Base-by-base conservation (phyloP, 345 rosid genomes). In the Citropsis articulata region DNA sequence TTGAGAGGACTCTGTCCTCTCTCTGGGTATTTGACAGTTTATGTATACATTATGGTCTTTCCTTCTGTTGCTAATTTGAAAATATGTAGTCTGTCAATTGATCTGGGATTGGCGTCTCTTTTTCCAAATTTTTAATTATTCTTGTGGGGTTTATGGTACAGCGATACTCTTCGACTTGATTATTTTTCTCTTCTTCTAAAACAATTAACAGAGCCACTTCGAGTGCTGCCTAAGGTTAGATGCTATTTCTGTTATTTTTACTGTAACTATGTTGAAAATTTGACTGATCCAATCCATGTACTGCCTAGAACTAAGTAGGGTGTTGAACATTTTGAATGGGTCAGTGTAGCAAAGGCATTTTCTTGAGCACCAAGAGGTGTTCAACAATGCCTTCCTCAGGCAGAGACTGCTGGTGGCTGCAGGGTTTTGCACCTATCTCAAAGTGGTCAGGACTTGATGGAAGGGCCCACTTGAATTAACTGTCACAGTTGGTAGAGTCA, bases 111-210 rank as follows among this genome's bases (percentile, higher is more conserved):
- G 30, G 28, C 7, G 25, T 50, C 25, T 67, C 67, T 66, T 57
- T 73, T 60, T 36, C 4, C 27, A 61, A 56, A 65, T 75, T 79
- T 53, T 65, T 72, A 62, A 73, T 21, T 25, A n/a, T 66, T 36
- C 21, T 79, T 69, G 73, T 59, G 72, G 4, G 36, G 36, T 72
- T 66, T 30, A 72, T 78, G 53, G 21, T 77, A 42, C 91, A 94
- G 99, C 88, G 89, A 84, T 77, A 86, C 87, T 69, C 90, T 96
- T 80, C 95, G 98, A 68, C 85, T 94, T 70, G 97, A 96, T n/a
- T 91, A 94, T 81, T 81, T 91, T 68, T 83, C 93, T 16, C 88
- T 87, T 71, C 86, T 96, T 83, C 81, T 88, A 82, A 88, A 86
- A 55, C 95, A 86, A 79, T 84, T 96, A 86, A 91, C 95, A 16